phyloP scores from a whole-genome alignment of 2,329 filamentous ascomycete species.

The Cytospora leucostoma region DNA sequence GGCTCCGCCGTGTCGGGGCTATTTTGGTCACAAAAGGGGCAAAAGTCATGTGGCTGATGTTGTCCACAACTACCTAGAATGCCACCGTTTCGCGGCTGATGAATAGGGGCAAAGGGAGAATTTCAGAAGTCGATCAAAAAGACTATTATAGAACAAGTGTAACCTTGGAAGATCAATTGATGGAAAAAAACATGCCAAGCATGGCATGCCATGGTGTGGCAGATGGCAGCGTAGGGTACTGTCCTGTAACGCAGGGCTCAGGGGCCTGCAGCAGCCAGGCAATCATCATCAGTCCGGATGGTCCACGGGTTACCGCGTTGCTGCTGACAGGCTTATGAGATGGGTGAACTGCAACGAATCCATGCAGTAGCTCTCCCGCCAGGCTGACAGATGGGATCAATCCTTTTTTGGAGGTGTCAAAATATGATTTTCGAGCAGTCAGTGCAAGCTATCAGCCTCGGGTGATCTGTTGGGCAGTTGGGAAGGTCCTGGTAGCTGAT shows the following conservation, averaged over 20 bases:
- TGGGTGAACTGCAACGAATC: neutral
- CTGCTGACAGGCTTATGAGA: neutral
- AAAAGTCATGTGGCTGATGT: neutral
- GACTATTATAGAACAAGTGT: neutral
- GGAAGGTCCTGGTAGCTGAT: neutral
- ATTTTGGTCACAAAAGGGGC: constrained; percentile 11
- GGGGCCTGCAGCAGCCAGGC: neutral
- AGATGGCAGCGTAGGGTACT: neutral
- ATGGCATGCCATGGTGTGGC: neutral
- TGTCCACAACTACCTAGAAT: neutral
- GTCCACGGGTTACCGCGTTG: no score
- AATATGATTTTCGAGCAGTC: neutral
- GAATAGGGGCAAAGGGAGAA: neutral
- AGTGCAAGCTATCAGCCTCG: neutral
- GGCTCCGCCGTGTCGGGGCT: constrained; percentile 7
- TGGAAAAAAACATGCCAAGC: neutral
- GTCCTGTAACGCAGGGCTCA: constrained; percentile 1
- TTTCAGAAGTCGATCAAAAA: neutral
- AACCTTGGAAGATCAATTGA: neutral
- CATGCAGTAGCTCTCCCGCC: neutral
- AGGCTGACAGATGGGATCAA: neutral
- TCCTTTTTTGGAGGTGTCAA: neutral
- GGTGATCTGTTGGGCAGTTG: neutral
- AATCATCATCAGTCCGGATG: neutral
- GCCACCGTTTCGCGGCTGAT: neutral